phyloP scores from a whole-genome alignment of 1,139 yeast species.

The Geotrichum bryndzae region DNA sequence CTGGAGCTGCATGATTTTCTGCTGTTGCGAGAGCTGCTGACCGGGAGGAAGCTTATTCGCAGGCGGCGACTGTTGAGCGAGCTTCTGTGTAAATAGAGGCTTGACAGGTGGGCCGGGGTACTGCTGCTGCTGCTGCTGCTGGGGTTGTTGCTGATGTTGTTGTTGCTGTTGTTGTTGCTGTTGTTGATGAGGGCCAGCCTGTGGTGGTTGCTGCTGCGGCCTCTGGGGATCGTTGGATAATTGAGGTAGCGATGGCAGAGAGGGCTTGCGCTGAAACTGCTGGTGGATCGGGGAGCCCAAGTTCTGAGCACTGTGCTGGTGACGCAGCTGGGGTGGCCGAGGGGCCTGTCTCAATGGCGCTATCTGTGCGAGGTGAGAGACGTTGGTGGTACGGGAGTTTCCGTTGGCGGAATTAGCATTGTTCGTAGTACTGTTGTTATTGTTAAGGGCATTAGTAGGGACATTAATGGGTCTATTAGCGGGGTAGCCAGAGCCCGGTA shows the following conservation, averaged over 20 bases:
- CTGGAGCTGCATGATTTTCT: neutral
- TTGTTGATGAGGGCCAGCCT: neutral
- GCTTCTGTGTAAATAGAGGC: constrained; percentile 13
- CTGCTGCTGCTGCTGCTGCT: neutral
- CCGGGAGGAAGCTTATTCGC: constrained; percentile 1
- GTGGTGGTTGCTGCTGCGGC: neutral
- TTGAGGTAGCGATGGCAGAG: neutral
- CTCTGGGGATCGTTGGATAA: neutral
- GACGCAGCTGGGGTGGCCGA: constrained; percentile 4
- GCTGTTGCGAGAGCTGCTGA: neutral
- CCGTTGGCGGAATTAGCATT: neutral
- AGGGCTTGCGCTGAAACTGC: constrained; percentile 13
- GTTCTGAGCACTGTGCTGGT: neutral
- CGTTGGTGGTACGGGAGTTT: constrained; percentile 26
- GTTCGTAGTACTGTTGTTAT: constrained; percentile 12
- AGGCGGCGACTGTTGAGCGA: constrained; percentile 9
- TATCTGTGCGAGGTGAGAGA: constrained; percentile 27
- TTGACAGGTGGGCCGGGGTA: constrained; percentile 14
- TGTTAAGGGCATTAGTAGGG: neutral
- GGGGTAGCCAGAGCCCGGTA: constrained; percentile 3
- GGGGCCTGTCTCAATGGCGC: constrained; percentile 30
- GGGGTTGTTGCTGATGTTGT: too few species aligned
- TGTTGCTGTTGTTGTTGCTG: neutral
- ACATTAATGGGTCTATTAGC: neutral
- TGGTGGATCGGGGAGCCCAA: constrained; percentile 2